Conservation (phyloP, 2,329 filamentous ascomycete species). For the Aspergillus flavus region DNA sequence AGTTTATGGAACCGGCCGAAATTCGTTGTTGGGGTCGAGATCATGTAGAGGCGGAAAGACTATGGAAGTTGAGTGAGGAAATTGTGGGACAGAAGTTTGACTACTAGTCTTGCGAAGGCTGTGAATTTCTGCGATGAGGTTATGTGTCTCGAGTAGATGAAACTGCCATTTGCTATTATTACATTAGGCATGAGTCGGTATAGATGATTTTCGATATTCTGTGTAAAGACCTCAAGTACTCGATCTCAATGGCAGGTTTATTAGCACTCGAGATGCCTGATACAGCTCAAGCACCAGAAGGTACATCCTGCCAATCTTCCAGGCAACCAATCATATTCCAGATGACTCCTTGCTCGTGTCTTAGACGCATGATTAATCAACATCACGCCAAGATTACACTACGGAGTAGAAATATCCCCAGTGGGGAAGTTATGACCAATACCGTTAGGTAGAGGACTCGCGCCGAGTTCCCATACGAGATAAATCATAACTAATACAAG, state of each 20-base stretch:
- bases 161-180: neutral
- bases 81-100: conserved; percentile 44
- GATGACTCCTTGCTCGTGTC: neutral
- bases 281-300: neutral
- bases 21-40: conserved; percentile 31
- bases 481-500: neutral
- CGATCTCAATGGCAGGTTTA: neutral
- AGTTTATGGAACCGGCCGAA: conserved; percentile 40
- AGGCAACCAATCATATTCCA: neutral
- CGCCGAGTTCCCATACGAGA: neutral
- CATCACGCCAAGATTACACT: neutral
- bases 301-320: neutral
- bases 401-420: neutral
- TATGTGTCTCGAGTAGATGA: too few relatives aligned
- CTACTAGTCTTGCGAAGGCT: conserved; percentile 11
- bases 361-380: neutral
- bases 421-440: neutral
- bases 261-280: neutral
- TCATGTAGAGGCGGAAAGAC: conserved; percentile 39
- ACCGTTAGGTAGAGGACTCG: neutral
- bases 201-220: too few relatives aligned
- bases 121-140: too few relatives aligned
- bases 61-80: conserved; percentile 53
- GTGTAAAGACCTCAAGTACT: neutral
- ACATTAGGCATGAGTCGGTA: too few relatives aligned